Evolutionary conservation across 345 rosid genomes (phyloP), one percentile per base, ranked within the genome.

Genomic region (Clarkia xantiana): DNA sequence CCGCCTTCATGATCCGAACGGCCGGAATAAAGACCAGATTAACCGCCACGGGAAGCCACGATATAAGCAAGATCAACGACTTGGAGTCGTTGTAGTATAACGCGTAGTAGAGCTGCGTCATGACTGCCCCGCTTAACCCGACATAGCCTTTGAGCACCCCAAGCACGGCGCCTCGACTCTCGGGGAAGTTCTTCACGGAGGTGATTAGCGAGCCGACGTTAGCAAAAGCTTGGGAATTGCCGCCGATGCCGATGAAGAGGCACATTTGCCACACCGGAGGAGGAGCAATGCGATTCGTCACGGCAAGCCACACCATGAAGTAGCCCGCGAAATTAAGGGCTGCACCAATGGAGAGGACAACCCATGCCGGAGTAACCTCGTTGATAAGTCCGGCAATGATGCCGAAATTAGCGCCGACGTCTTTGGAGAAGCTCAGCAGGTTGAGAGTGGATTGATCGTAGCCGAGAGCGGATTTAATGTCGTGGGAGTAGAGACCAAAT

Each of bases 401-500:
- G n/a, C n/a, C n/a, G n/a, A n/a, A n/a, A 29, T 55, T 55, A 51
- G 66, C 55, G 11, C 67, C 62, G 42, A 62, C 61, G 52, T 62
- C 61, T 47, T 60, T 60, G 43, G 15, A 46, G 18, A 47, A 53
- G 46, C 58, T 18, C 12, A 60, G 53, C 22, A 53, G 58, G 42
- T 60, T 60, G 40, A 60, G 53, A 18, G 64, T 60, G 6, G 64
- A 19, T 39, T 60, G 64, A 22, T 60, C 59, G 46, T 60, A 60
- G 58, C 64, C 59, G 14, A 60, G 53, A n/a, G 45, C 23, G 50
- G 49, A 42, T 40, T 61, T 61, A 34, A 61, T 54, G 54, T 61
- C 60, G 34, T 61, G 42, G 25, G 65, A 61, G 48, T 53, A 61
- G 49, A 61, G 48, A 44, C 55, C 60, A 10, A 61, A 61, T 6